Base-by-base conservation (phyloP, 2,329 filamentous ascomycete genomes). In the Metarhizium sp. region DNA sequence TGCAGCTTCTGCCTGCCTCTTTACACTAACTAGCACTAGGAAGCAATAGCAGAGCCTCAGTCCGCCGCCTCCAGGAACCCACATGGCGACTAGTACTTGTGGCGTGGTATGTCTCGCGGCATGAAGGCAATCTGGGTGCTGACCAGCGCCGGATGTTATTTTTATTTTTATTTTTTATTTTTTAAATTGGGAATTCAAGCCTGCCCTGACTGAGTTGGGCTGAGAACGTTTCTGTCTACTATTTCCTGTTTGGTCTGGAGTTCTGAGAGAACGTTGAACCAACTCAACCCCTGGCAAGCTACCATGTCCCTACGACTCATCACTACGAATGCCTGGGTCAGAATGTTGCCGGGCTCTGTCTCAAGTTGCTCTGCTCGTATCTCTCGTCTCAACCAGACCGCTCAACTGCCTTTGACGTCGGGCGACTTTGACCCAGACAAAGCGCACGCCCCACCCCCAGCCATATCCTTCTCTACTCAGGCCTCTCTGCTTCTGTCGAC, bases 281-380 rank as follows among this genome's bases (percentile, higher is more conserved):
- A 30, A 48, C 34, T 46, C 53, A 18, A 45, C 20, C 42, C 49
- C 42, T 45, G 49, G 42, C 42, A 46, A 51, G 30, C 54, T 18
- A 49, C 20, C 34, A 34, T 30, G 30, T n/a, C 18, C 45, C 14
- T 13, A 16, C 50, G 14, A 16, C 42, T 43, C 20, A 32, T 40
- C 30, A 40, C 52, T 34, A 25, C 30, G 10, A 40, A 49, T 36
- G 49, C 48, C 42, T 13, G 36, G 53, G 40, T 16, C 34, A 50
- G 36, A 56, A 34, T 14, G 32, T 7, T 52, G 54, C 45, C 52
- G 20, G 52, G 34, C 47, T 32, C 36, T 50, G 54, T 52, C 54
- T 56, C 51, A 53, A 43, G 30, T 29, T 49, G 14, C 51, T 46
- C 43, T 53, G 20, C 30, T 53, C 51, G 46, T 32, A 52, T 18